Conservation (phyloP, 345 rosid genomes). For the Anastatica hierochuntica region DNA sequence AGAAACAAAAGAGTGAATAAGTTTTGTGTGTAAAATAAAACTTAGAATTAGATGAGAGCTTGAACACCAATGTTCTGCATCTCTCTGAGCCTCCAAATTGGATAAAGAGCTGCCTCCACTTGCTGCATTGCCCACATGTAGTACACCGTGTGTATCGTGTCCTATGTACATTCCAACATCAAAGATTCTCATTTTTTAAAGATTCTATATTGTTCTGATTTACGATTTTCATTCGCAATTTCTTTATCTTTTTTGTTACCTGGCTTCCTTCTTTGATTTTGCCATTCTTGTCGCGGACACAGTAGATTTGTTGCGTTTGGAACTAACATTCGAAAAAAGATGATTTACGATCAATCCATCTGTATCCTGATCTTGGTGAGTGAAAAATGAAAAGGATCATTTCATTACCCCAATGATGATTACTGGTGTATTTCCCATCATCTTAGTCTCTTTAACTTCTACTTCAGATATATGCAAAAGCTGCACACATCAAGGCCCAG, state of each 20-base stretch:
- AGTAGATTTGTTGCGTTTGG: slow-evolving; percentile 76
- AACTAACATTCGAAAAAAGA: slow-evolving; percentile 37
- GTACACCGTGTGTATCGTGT: slow-evolving; percentile 70
- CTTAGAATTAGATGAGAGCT: slow-evolving; percentile 74
- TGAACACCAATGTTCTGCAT: slow-evolving; percentile 61
- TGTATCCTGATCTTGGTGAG: too few relatives aligned
- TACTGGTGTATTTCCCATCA: slow-evolving; percentile 81
- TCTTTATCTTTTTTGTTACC: slow-evolving; percentile 37
- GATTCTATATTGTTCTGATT: not conserved
- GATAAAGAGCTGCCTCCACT: slow-evolving; percentile 71
- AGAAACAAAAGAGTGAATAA: too few relatives aligned
- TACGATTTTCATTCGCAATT: too few relatives aligned
- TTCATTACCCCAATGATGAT: slow-evolving; percentile 60
- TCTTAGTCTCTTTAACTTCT: slow-evolving; percentile 76
- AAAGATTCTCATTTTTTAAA: not conserved
- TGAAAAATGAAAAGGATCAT: too few relatives aligned
- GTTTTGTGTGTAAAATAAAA: too few relatives aligned
- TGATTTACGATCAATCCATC: too few relatives aligned
- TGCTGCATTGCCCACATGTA: slow-evolving; percentile 97
- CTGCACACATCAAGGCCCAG: slow-evolving; percentile 28
- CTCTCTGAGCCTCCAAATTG: slow-evolving; percentile 87
- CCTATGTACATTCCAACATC: slow-evolving; percentile 29
- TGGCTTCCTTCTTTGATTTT: slow-evolving; percentile 75
- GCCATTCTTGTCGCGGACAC: slow-evolving; percentile 67
- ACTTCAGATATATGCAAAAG: slow-evolving; percentile 85